Evolutionary conservation across 371 early-diverging fungal genomes (phyloP).

Genomic region (Funneliformis caledonium): DNA sequence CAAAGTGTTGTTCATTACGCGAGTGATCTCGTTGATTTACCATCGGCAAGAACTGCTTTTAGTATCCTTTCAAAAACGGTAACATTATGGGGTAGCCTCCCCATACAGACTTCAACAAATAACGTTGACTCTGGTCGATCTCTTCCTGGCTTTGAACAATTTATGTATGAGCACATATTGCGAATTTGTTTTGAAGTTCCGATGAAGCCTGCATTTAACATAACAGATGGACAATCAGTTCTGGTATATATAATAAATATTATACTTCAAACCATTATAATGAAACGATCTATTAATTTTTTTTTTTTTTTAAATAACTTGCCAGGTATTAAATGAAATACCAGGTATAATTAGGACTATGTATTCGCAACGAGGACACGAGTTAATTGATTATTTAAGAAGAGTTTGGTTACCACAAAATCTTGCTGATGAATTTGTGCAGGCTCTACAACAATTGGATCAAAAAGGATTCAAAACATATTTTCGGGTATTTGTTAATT

Average conservation of each 20-base stretch:
- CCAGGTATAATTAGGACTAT: constrained; percentile 75
- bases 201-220: constrained; percentile 73
- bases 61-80: constrained; percentile 81
- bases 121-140: constrained; percentile 39
- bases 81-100: constrained; percentile 77
- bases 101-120: constrained; percentile 44
- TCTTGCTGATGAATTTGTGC: constrained; percentile 64
- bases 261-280: background rate
- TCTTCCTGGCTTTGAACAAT: constrained; percentile 69
- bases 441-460: constrained; percentile 71
- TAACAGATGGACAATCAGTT: constrained; percentile 80
- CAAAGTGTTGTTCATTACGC: constrained; percentile 81
- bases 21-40: constrained; percentile 71
- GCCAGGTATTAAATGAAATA: constrained; percentile 78
- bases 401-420: constrained; percentile 70
- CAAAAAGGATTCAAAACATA: constrained; percentile 70
- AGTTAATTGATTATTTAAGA: constrained; percentile 70
- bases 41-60: constrained; percentile 83
- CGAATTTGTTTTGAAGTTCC: constrained; percentile 85
- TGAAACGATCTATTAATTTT: background rate
- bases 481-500: constrained; percentile 62
- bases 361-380: constrained; percentile 63
- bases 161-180: constrained; percentile 79
- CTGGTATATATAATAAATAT: constrained; percentile 52
- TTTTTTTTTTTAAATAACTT: background rate